Percentiles rank a stretch among this genome's conserved stretches.
These are phyloP conservation scores for Grosmannia penicillata DNA, from an alignment of 2,329 filamentous ascomycete species.

Conservation along the genomic window DNA sequence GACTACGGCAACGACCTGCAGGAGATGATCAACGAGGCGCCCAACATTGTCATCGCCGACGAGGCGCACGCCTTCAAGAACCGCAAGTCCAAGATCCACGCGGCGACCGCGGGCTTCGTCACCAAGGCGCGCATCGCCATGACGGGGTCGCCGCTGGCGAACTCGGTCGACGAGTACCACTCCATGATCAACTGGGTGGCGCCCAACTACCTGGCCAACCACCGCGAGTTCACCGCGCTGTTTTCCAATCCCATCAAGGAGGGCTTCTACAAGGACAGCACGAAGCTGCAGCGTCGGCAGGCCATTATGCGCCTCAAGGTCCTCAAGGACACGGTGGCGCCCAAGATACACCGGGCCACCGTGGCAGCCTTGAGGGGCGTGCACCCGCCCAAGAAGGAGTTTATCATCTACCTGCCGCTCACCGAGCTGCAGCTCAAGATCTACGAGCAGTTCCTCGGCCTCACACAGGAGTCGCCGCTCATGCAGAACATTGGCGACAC, in stretches of 20 bases:
- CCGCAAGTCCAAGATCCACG: slow-evolving; percentile 31
- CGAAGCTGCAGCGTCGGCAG: slow-evolving; percentile 33
- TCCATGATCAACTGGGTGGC: slow-evolving; percentile 82
- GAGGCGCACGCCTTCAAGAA: slow-evolving; percentile 78
- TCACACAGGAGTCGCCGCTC: slow-evolving; percentile 1
- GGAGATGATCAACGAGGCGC: slow-evolving; percentile 22
- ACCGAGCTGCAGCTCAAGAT: slow-evolving; percentile 47
- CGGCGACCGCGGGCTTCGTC: slow-evolving; percentile 41
- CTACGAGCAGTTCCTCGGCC: slow-evolving; percentile 37
- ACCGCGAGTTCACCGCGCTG: slow-evolving; percentile 51
- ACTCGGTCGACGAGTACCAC: slow-evolving; percentile 72
- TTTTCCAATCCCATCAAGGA: slow-evolving; percentile 60
- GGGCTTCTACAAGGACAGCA: slow-evolving; percentile 56
- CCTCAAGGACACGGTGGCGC: slow-evolving; percentile 55
- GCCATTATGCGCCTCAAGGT: slow-evolving; percentile 54
- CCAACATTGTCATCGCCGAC: slow-evolving; percentile 67
- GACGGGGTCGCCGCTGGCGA: slow-evolving; percentile 75
- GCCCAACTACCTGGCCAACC: slow-evolving; percentile 58
- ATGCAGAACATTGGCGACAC: slow-evolving; percentile 4
- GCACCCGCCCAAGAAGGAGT: slow-evolving; percentile 66
- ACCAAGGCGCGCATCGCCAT: slow-evolving; percentile 65
- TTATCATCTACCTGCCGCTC: slow-evolving; percentile 60
- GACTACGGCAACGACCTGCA: slow-evolving; percentile 16
- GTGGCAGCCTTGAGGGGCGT: slow-evolving; percentile 48
- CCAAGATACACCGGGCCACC: slow-evolving; percentile 65